Base-by-base conservation (phyloP, 306 rosid species). In the Prunus mume region DNA sequence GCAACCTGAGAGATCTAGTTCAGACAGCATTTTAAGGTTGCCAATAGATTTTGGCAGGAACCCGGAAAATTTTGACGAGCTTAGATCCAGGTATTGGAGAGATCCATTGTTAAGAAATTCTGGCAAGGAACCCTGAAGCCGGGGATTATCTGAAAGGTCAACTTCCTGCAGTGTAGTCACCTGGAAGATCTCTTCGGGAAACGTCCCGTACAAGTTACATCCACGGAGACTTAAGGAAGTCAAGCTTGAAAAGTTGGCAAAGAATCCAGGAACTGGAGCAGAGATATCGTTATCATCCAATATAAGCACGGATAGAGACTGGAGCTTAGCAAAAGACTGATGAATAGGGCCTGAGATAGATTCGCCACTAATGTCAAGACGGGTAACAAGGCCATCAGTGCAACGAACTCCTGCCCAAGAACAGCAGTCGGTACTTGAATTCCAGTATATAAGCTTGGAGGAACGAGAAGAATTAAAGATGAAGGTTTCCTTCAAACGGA, bases 141-240 rank as follows among this genome's bases (percentile, higher is more conserved):
- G n/a, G 5, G 0, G 3, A 76, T 80, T 84, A 3, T 0, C 0
- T n/a, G 84, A 10, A 12, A 76, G 17, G 17, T 75, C 73, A 14
- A 83, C 22, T 9, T 1, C 22, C 12, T 51, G 57, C 3, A 83
- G 72, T 2, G 82, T 52, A 9, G 77, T 79, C 63, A 80, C 58
- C 41, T 72, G 71, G 49, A 80, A 80, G 32, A 84, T 80, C 51
- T 75, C 56, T 24, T 47, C 22, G 1, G 87, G 85, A 69, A 84
- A 80, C 1, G 17, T 17, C 8, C 85, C 85, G 10, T 3, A 4
- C 63, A 80, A 62, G 0, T 19, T 13, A 6, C 74, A 62, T 3
- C 0, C 0, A 7, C n/a, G 0, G 51, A 84, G 78, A 60, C 9
- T 12, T 56, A 84, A 69, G 20, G 62, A 67, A 27, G 79, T 68